Percentiles rank a stretch among this genome's conserved stretches.
phyloP scores from a whole-genome alignment of 2,329 filamentous ascomycete genomes.

The Colletotrichum siamense region DNA sequence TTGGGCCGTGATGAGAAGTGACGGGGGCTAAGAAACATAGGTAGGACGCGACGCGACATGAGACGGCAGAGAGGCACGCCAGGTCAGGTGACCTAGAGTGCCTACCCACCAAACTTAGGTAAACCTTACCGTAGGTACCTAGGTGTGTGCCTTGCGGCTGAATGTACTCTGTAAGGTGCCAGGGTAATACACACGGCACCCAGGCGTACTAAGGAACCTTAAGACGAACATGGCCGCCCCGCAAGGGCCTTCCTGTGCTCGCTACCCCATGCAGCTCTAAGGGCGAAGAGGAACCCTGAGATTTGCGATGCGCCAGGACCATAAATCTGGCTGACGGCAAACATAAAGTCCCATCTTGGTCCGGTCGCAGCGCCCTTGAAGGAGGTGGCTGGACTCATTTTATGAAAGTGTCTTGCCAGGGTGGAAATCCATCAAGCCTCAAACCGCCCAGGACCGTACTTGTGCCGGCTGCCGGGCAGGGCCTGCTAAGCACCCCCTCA shows the following conservation, averaged over 20 bases:
- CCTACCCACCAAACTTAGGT: background rate
- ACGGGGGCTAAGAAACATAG: background rate
- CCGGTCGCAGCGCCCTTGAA: background rate
- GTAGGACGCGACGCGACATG: background rate
- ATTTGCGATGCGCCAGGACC: background rate
- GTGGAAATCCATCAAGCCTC: background rate
- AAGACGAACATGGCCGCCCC: background rate
- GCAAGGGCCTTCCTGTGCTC: background rate
- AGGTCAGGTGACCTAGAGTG: background rate
- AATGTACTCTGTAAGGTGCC: background rate
- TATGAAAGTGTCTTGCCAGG: background rate
- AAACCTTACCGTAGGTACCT: background rate
- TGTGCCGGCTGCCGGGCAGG: constrained; percentile 6
- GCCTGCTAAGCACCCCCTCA: background rate
- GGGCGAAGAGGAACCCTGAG: background rate
- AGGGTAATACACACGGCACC: background rate
- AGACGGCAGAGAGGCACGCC: background rate
- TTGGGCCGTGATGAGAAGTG: background rate
- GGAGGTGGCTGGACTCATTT: background rate
- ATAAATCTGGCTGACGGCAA: background rate
- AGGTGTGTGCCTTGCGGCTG: background rate
- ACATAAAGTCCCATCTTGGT: background rate
- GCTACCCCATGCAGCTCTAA: background rate
- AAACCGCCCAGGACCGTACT: background rate
- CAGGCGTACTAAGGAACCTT: background rate